Conservation (phyloP, 495 filamentous ascomycete genomes). For the Xylaria grammica region DNA sequence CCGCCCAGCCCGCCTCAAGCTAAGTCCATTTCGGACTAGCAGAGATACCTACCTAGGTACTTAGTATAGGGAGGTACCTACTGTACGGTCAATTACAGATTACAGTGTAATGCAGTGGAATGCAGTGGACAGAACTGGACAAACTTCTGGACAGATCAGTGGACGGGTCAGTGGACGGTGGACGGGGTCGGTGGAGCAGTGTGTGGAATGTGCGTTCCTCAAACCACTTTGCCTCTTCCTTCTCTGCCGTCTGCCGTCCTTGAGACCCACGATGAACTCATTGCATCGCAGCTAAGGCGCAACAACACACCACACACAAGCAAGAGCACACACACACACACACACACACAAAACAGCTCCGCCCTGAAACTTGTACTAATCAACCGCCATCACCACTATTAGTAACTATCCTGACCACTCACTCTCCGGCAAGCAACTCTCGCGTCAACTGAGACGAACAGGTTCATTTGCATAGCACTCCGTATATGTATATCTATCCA, state of each 20-base stretch:
- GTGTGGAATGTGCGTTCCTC: too few relatives aligned
- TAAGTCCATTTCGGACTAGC: constrained; percentile 31
- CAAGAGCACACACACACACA: too few relatives aligned
- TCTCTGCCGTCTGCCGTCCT: constrained; percentile 1
- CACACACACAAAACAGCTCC: not conserved
- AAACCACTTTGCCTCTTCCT: constrained; percentile 17
- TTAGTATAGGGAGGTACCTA: not conserved
- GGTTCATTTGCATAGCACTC: not conserved
- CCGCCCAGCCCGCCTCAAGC: constrained; percentile 36
- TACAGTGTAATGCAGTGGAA: too few relatives aligned
- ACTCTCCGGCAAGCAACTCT: not conserved
- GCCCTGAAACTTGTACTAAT: constrained; percentile 16
- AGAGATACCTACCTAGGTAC: too few relatives aligned
- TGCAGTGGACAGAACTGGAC: too few relatives aligned
- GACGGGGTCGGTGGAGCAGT: too few relatives aligned
- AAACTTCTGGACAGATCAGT: too few relatives aligned
- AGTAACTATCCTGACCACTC: too few relatives aligned
- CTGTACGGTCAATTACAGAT: not conserved
- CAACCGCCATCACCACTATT: not conserved
- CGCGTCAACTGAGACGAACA: constrained; percentile 6
- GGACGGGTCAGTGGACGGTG: too few relatives aligned
- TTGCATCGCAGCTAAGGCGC: constrained; percentile 12
- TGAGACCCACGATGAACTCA: constrained; percentile 14
- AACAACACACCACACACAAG: not conserved
- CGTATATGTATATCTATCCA: not conserved